phyloP scores from a whole-genome alignment of 495 filamentous ascomycete genomes.

The Paragyromitra xinjiangensis region DNA sequence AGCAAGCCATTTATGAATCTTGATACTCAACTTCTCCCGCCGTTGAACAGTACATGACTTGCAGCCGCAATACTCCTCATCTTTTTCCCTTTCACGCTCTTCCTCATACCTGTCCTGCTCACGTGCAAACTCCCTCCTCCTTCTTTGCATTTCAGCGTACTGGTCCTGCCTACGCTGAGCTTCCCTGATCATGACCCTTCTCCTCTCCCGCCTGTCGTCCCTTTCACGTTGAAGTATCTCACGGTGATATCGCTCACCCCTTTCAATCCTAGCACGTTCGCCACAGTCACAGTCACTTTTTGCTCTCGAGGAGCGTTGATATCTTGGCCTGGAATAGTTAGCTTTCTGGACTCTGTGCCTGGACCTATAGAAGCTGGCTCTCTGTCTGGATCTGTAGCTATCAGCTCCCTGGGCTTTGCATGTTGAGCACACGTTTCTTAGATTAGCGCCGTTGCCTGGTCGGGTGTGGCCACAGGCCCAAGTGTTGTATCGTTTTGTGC shows the following conservation, averaged over 20 bases:
- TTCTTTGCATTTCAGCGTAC: background rate
- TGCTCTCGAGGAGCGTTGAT: background rate
- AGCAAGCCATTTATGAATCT: slow-evolving; percentile 17
- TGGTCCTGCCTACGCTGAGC: slow-evolving; percentile 3
- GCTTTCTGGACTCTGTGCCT: background rate
- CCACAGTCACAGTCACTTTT: background rate
- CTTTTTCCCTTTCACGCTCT: slow-evolving; percentile 3
- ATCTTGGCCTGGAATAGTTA: slow-evolving; percentile 1
- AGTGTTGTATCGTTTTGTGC: background rate
- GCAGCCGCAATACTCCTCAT: slow-evolving; percentile 10
- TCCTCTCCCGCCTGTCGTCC: slow-evolving; percentile 2
- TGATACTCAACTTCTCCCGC: background rate
- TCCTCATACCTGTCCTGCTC: slow-evolving; percentile 19
- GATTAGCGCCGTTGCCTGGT: background rate
- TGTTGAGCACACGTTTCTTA: background rate
- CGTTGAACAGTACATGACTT: background rate
- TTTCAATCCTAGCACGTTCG: background rate
- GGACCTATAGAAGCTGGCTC: background rate
- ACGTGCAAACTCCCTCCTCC: background rate
- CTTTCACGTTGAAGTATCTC: background rate
- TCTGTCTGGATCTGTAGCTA: background rate
- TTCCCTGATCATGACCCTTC: background rate
- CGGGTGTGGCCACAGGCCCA: slow-evolving; percentile 5
- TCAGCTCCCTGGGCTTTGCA: slow-evolving; percentile 4
- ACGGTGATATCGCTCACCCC: background rate